phyloP scores from a whole-genome alignment of 495 filamentous ascomycete genomes.

The Neurospora sp. region DNA sequence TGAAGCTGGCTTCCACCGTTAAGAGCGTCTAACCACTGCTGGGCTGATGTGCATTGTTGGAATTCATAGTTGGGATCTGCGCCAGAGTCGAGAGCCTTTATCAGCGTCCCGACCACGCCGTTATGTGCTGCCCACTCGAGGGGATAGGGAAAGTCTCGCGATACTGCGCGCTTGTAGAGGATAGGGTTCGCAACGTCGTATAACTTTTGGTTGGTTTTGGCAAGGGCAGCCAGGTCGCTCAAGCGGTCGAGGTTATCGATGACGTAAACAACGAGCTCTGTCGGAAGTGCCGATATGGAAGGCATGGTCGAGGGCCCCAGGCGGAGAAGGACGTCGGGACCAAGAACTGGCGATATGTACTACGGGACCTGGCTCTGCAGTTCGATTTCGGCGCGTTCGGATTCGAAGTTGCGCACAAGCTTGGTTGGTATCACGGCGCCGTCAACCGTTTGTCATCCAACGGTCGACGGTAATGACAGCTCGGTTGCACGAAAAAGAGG shows the following conservation, averaged over 20 bases:
- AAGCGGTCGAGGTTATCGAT: slow-evolving; percentile 15
- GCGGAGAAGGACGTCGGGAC: not conserved
- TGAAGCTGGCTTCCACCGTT: not conserved
- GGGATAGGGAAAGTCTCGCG: slow-evolving; percentile 8
- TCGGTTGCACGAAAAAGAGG: not conserved
- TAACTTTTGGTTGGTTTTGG: slow-evolving; percentile 7
- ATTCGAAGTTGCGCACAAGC: not conserved
- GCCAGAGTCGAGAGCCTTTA: slow-evolving; percentile 16
- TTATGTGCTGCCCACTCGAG: slow-evolving; percentile 20
- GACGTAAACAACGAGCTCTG: slow-evolving; percentile 20
- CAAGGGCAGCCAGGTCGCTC: slow-evolving; percentile 17
- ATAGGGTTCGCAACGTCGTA: slow-evolving; percentile 12
- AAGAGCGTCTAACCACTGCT: slow-evolving; percentile 9
- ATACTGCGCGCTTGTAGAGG: slow-evolving; percentile 18
- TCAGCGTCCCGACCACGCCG: slow-evolving; percentile 14
- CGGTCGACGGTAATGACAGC: not conserved
- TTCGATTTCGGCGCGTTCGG: not conserved
- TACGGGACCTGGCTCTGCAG: not conserved
- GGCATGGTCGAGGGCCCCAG: not conserved
- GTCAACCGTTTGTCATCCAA: not conserved
- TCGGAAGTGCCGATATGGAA: slow-evolving; percentile 11
- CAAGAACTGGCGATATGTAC: not conserved
- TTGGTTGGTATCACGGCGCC: not conserved
- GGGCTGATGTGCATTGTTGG: slow-evolving; percentile 3
- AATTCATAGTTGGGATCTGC: slow-evolving; percentile 17